Base-by-base conservation (phyloP, 2,329 filamentous ascomycete species). In the Colletotrichum sp. region DNA sequence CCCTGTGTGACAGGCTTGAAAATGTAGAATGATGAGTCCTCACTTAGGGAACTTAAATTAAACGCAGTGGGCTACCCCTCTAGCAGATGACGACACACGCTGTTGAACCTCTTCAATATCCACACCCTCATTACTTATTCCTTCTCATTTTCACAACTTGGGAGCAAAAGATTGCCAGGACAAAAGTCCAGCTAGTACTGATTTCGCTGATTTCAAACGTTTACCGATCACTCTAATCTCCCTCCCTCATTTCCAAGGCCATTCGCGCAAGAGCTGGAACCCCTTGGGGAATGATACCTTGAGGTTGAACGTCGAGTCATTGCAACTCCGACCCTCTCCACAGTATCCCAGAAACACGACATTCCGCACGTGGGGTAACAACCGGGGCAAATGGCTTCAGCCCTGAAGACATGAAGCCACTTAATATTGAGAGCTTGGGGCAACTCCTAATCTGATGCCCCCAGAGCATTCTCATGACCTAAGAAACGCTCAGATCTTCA, bases 21-120 rank as follows among this genome's bases (percentile, higher is more conserved):
- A 28, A 3, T 14, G 21, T 18, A 48, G 9, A 12, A 48, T n/a
- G 4, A 48, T n/a, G 8, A 0, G 3, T 26, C 13, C 21, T 57
- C 21, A 57, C 10, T 28, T 18, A 0, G 7, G 3, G 21, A 57
- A 14, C 7, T 4, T n/a, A 57, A 28, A 1, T 61, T 2, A 13
- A 32, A 24, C 2, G 0, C 28, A 0, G 55, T 28, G 55, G 55
- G 21, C 21, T 16, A 26, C 24, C 21, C 24, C 4, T 59, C 26
- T 13, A 0, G 55, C 21, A 0, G 13, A 59, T 59, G 55, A 16
- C 55, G 24, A 59, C 24, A 59, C 55, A 59, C 24, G 24, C 21
- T 21, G 55, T 3, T 48, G 18, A 48, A n/a, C 18, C 3, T 12
- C 39, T 48, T 0, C 5, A n/a, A 12, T 9, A 0, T 5, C 9